Evolutionary conservation across 345 rosid species (phyloP), one percentile per base, ranked within the genome.

Genomic region (Brassica nigra): DNA sequence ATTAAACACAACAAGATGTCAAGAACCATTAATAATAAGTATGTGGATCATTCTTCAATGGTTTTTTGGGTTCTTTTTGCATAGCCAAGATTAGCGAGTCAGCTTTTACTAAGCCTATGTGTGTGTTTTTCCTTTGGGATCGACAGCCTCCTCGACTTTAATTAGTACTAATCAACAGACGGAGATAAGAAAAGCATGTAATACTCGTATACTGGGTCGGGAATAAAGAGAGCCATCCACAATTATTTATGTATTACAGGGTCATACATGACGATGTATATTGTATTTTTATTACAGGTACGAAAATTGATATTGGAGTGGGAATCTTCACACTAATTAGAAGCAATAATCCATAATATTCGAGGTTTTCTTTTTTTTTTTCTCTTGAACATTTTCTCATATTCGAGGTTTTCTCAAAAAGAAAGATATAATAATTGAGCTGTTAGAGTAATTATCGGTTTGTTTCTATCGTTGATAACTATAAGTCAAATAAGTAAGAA

Each of bases 401-500:
- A 16, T 34, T 23, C 58, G 59, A 67, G 59, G 58, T 58, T 54
- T 54, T 54, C 23, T 16, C 27, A 6, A 16, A 54, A 20, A 8
- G 4, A 18, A 57, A 42, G 49, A 11, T 15, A 55, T 16, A 18
- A 55, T 55, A 16, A 55, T 55, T 55, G 61, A 18, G 61, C 18
- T 58, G 69, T 44, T 44, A 16, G 62, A 59, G 47, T 49, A 62
- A 44, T 23, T 62, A 77, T 39, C 70, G 20, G 63, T 70, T 39
- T 36, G 28, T 69, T 31, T 6, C 63, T 14, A 52, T 77, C 57
- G 65, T 77, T 23, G 27, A 23, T 23, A 23, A 23, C 27, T 29
- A 69, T 69, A 47, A 77, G 81, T 62, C 75, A 77, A 77, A 34
- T 29, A 66, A 77, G 39, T 70, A 27, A 77, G 39, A 34, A 15